These are phyloP conservation scores for Auricularia sp. DNA, from an alignment of 768 basidiomycete species.

Conservation along the genomic window DNA sequence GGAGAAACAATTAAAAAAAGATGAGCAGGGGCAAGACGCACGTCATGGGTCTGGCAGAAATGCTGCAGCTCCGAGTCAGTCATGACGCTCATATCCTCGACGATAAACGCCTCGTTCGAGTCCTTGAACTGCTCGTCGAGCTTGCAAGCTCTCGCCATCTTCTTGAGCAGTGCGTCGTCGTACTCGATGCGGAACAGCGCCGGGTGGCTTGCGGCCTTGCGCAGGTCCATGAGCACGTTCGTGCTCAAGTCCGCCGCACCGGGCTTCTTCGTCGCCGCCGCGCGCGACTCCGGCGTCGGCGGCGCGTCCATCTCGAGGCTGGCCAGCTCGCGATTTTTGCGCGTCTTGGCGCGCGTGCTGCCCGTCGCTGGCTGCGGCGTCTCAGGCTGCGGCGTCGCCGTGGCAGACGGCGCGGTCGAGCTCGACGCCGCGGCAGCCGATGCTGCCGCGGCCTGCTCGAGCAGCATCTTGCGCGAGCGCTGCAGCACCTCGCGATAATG, in stretches of 20 bases:
- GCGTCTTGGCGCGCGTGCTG: slow-evolving; percentile 21
- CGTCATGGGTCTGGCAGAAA: slow-evolving; percentile 82
- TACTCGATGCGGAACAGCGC: slow-evolving; percentile 88
- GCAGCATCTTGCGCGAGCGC: slow-evolving; percentile 71
- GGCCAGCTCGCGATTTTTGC: slow-evolving; percentile 11
- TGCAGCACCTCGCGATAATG: slow-evolving; percentile 82
- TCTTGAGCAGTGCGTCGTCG: slow-evolving; percentile 60
- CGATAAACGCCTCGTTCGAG: slow-evolving; percentile 40
- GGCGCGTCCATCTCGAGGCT: not conserved
- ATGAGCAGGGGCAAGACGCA: slow-evolving; percentile 23
- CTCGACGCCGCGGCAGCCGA: slow-evolving; percentile 16
- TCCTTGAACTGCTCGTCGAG: slow-evolving; percentile 90
- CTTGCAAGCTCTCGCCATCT: slow-evolving; percentile 71
- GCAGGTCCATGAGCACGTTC: slow-evolving; percentile 94
- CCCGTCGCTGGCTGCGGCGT: slow-evolving; percentile 18
- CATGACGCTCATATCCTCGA: slow-evolving; percentile 98
- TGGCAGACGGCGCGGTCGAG: slow-evolving; percentile 15
- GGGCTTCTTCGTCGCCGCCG: slow-evolving; percentile 48
- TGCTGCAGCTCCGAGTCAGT: slow-evolving; percentile 90
- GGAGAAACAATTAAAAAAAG: not conserved
- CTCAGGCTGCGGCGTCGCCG: slow-evolving; percentile 12
- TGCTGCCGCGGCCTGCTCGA: slow-evolving; percentile 29
- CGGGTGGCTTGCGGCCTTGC: slow-evolving; percentile 93
- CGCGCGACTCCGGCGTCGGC: slow-evolving; percentile 29
- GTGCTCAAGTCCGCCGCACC: slow-evolving; percentile 53